Percentiles rank a stretch among this genome's conserved stretches.
phyloP scores from a whole-genome alignment of 257 asterid genomes.

The Solanum tarijense region DNA sequence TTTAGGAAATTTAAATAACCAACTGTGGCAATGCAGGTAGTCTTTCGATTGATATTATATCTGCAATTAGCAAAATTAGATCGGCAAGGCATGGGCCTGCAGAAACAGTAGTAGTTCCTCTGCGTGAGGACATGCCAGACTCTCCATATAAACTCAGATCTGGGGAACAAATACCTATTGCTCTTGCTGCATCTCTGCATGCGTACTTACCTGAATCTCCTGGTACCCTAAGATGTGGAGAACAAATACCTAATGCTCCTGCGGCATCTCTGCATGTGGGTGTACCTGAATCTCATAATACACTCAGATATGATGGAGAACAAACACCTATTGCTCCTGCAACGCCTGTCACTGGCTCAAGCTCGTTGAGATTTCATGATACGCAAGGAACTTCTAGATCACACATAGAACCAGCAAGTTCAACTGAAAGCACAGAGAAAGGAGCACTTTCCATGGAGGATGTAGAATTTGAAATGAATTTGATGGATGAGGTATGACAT shows the following conservation, averaged over 20 bases:
- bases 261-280: not conserved
- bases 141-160: constrained; percentile 3
- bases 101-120: constrained; percentile 4
- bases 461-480: constrained; percentile 18
- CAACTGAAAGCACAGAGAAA: constrained; percentile 27
- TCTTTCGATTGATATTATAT: constrained; percentile 11
- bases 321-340: constrained; percentile 48
- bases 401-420: constrained; percentile 22
- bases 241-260: constrained; percentile 16
- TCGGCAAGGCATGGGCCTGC: constrained; percentile 7
- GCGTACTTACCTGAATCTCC: constrained; percentile 5
- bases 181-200: not conserved
- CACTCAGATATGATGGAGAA: constrained; percentile 12
- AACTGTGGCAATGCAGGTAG: constrained; percentile 25
- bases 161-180: not conserved
- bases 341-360: constrained; percentile 39
- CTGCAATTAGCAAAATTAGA: constrained; percentile 11
- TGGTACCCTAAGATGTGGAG: constrained; percentile 6
- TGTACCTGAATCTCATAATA: constrained; percentile 4
- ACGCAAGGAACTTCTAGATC: constrained; percentile 17
- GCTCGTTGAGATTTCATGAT: constrained; percentile 32
- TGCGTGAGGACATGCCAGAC: not conserved
- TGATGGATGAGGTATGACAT: constrained; percentile 36
- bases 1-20: not conserved
- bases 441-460: constrained; percentile 16